phyloP scores from a whole-genome alignment of 495 filamentous ascomycete genomes.

The Hypoxylon lienhwacheense region DNA sequence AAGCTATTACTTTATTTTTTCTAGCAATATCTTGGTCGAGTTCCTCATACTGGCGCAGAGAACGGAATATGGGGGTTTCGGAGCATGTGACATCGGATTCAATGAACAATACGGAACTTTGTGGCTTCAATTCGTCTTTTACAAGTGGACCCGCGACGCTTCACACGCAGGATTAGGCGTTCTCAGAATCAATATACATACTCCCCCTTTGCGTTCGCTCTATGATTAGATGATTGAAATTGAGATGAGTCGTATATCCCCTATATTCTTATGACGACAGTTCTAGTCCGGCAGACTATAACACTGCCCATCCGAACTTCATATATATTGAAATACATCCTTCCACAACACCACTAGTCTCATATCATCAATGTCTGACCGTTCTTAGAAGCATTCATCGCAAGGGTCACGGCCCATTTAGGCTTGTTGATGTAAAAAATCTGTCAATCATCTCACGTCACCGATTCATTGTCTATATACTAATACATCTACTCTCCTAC shows the following conservation, averaged over 20 bases:
- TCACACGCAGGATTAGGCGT: conserved; percentile 36
- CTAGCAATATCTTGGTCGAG: conserved; percentile 4
- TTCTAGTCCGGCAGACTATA: no score
- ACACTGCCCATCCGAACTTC: no score
- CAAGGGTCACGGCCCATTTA: no score
- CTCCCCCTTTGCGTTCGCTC: conserved; percentile 9
- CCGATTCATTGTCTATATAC: no score
- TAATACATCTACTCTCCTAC: no score
- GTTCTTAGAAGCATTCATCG: no score
- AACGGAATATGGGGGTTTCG: conserved; percentile 16
- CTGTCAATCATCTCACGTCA: no score
- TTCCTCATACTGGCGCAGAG: conserved; percentile 12
- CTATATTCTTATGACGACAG: conserved; percentile 35
- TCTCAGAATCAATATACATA: conserved; percentile 30
- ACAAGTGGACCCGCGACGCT: conserved; percentile 24
- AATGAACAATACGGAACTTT: conserved; percentile 35
- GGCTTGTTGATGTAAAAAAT: no score
- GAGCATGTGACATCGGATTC: conserved; percentile 33
- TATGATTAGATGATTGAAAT: conserved; percentile 9
- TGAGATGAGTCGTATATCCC: conserved; percentile 1
- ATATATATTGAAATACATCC: no score
- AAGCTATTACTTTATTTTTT: conserved; percentile 17
- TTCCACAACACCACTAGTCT: no score
- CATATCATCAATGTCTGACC: no score
- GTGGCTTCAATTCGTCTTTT: conserved; percentile 27